Conservation (phyloP, 441 rosid species). For the Gossypium gossypioides region DNA sequence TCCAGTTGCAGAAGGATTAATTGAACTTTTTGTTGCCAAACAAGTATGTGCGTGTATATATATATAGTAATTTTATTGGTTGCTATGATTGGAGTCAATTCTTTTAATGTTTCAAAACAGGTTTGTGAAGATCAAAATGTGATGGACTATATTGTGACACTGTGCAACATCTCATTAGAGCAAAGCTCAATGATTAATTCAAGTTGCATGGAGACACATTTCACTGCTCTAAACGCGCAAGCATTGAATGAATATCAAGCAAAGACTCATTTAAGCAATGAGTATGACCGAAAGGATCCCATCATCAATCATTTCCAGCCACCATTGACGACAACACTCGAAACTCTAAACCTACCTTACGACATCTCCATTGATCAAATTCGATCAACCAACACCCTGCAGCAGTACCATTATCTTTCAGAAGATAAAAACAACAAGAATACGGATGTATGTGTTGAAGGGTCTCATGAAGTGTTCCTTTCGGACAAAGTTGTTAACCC, state of each 20-base stretch:
- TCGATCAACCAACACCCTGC: slow-evolving; percentile 32
- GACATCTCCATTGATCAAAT: slow-evolving; percentile 37
- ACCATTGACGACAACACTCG: slow-evolving; percentile 19
- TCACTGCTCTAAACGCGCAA: neutral
- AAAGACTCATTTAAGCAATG: slow-evolving; percentile 21
- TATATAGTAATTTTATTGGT: no score
- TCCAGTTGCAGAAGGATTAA: slow-evolving; percentile 64
- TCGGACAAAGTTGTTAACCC: slow-evolving; percentile 19
- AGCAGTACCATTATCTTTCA: slow-evolving; percentile 25
- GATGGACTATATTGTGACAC: slow-evolving; percentile 50
- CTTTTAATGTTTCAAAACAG: slow-evolving; percentile 23
- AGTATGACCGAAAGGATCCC: slow-evolving; percentile 23
- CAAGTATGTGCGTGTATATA: slow-evolving; percentile 31
- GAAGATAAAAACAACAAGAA: slow-evolving; percentile 25
- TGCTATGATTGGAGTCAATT: neutral
- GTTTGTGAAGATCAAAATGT: slow-evolving; percentile 61
- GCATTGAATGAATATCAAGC: slow-evolving; percentile 23
- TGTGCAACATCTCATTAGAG: slow-evolving; percentile 40
- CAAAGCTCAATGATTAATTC: slow-evolving; percentile 25
- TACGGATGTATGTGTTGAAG: slow-evolving; percentile 29
- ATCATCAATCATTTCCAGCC: slow-evolving; percentile 22
- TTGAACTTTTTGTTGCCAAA: slow-evolving; percentile 66
- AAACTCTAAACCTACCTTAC: slow-evolving; percentile 32
- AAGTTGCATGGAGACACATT: slow-evolving; percentile 29
- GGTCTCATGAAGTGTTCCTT: slow-evolving; percentile 16